Evolutionary conservation across 106 monocot species (phyloP), one percentile per base, ranked within the genome.

Genomic region (Dendrobium catenatum): DNA sequence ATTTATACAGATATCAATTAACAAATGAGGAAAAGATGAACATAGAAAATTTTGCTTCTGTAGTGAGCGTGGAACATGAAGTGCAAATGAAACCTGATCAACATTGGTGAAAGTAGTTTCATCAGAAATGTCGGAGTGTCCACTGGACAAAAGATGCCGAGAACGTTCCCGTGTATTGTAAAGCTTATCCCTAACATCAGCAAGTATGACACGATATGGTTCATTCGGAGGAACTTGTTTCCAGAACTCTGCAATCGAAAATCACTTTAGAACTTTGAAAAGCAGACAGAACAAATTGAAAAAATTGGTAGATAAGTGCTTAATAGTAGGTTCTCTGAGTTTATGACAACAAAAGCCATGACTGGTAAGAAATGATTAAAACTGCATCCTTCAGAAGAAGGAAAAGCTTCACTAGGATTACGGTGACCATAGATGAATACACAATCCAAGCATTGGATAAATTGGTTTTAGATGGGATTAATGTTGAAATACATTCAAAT

Each of bases 141-240:
- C 91, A 85, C 59, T 82, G 11, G 89, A 80, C 55, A 92, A 78
- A 24, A 89, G 78, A 42, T 92, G 87, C 11, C 89, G 91, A 49
- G 91, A 89, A 19, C 83, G 81, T 73, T 92, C 91, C 22, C 91
- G 89, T 48, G 89, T 92, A 55, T 92, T 89, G 55, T 92, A 92
- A 27, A 92, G 76, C 72, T 86, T 92, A 77, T 92, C 91, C 78
- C 91, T 87, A 44, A 92, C 84, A 81, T 87, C 87, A 72, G 89
- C 91, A 85, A 92, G 91, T 77, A 92, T 81, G 44, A 92, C 91
- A 87, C 91, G 91, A 80, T 92, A 92, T n/a, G 91, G 91, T 78
- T 92, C 91, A 84, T 87, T 92, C 22, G 87, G 85, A 42, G 91
- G 91, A 75, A 92, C 80, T 76, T 87, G 83, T 77, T 92, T 92